Base-by-base conservation (phyloP, 2,329 filamentous ascomycete genomes). In the Neocatenulostroma microsporum region DNA sequence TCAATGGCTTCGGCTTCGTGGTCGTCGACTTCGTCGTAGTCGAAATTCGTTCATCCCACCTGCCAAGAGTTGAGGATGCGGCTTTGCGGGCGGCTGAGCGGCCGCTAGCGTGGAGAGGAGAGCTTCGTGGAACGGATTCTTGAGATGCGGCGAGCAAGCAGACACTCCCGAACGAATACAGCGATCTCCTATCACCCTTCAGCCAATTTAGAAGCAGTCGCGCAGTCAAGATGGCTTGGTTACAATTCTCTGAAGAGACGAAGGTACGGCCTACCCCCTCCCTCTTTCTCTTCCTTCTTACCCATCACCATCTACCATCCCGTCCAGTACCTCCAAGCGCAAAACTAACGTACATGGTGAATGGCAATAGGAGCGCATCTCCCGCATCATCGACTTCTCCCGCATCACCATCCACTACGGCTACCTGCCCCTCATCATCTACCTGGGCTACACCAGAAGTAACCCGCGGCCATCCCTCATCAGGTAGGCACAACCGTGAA, bases 331-430 rank as follows among this genome's bases (percentile, higher is more conserved):
- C n/a, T n/a, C n/a, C n/a, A n/a, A n/a, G n/a, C n/a, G n/a, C n/a
- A 9, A 18, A 21, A 5, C n/a, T 7, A n/a, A 13, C 21, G 11
- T 9, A 37, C 24, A 37, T 10, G 21, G 15, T 21, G 18, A 23
- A 11, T 9, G 26, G n/a, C 12, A 36, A 37, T 55, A 95, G 89
- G 91, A 98, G 81, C 87, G 91, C 73, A 94, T 98, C 67, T 81
- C 84, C 58, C 89, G 88, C 73, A 76, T 96, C 69, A 91, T 98
- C 63, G 91, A 96, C 66, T 71, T 95, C 62, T 91, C 87, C 45
- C 80, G 88, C 57, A 81, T 95, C 56, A 87, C 84, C 42, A 83
- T 98, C 59, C 91, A 98, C 71, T 98, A 96, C 73, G 91, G 91
- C 63, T 98, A 96, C 67, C 78, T 98, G 41, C 91, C 91, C 54